These are phyloP conservation scores for Acephala macrosclerotiorum DNA, from an alignment of 2,329 filamentous ascomycete genomes.

Conservation along the genomic window DNA sequence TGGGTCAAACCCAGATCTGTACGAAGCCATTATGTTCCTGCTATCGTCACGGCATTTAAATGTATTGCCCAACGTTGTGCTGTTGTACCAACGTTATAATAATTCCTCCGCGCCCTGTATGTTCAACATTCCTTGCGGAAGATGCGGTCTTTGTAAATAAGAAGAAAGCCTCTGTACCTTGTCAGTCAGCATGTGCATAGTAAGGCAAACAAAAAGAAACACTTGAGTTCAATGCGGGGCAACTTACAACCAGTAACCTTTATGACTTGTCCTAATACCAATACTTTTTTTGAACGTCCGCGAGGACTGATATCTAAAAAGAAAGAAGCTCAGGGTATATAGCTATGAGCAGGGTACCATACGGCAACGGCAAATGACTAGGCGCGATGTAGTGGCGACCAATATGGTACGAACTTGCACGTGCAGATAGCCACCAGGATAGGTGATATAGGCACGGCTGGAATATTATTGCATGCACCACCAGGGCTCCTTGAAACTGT, in stretches of 20 bases:
- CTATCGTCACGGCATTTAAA: conserved; percentile 33
- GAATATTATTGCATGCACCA: conserved; percentile 32
- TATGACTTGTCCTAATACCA: conserved; percentile 8
- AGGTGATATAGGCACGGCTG: conserved; percentile 29
- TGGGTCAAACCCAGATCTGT: conserved; percentile 50
- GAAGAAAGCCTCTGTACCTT: conserved; percentile 28
- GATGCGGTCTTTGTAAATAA: conserved; percentile 24
- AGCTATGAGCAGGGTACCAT: conserved; percentile 21
- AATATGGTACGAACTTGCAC: conserved; percentile 35
- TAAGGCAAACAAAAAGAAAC: conserved; percentile 3
- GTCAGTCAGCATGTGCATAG: conserved; percentile 28
- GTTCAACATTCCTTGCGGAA: conserved; percentile 36
- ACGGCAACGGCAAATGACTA: conserved; percentile 29
- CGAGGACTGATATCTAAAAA: conserved; percentile 37
- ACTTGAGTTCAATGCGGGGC: conserved; percentile 10
- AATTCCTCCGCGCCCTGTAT: conserved; percentile 22
- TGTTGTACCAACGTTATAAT: conserved; percentile 38
- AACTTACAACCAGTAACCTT: conserved; percentile 31
- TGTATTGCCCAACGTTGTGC: conserved; percentile 23
- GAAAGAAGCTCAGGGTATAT: conserved; percentile 24
- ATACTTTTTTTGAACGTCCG: conserved; percentile 32
- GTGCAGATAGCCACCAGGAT: conserved; percentile 26
- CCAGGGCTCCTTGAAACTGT: conserved; percentile 39
- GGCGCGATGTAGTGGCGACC: conserved; percentile 31
- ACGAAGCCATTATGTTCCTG: conserved; percentile 52